Percentiles rank a stretch among this genome's conserved stretches.
These are phyloP conservation scores for Monosporascus sp. DNA, from an alignment of 2,329 filamentous ascomycete species.

Conservation along the genomic window DNA sequence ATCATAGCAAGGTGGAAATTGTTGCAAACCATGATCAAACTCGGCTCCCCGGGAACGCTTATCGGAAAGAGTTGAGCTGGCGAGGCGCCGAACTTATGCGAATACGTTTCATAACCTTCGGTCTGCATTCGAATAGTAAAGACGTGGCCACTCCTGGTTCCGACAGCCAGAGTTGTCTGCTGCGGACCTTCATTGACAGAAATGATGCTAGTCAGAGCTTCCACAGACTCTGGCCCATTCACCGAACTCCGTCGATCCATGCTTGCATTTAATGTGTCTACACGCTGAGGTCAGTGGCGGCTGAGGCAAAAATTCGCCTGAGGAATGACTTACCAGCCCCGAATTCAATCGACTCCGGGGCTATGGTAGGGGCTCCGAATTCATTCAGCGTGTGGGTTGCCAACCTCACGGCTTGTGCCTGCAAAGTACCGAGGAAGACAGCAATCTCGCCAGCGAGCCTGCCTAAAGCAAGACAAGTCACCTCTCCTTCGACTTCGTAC, in stretches of 20 bases:
- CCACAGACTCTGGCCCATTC: constrained; percentile 14
- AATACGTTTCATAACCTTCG: constrained; percentile 4
- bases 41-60: constrained; percentile 34
- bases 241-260: background rate
- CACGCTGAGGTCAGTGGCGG: background rate
- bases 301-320: background rate
- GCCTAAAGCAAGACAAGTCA: constrained; percentile 38
- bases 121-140: constrained; percentile 31
- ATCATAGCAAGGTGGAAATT: constrained; percentile 21
- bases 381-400: constrained; percentile 10
- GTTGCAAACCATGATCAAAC: constrained; percentile 37
- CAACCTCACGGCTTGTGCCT: constrained; percentile 10
- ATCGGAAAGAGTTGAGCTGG: constrained; percentile 22
- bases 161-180: constrained; percentile 33
- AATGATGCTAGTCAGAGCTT: constrained; percentile 43
- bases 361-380: background rate
- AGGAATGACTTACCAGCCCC: background rate
- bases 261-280: background rate
- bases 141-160: constrained; percentile 48
- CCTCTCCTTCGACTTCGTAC: constrained; percentile 38
- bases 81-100: constrained; percentile 22
- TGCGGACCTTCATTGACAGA: constrained; percentile 21
- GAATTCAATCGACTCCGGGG: background rate
- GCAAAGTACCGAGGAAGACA: constrained; percentile 19
- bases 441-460: constrained; percentile 9